Evolutionary conservation across 2,329 filamentous ascomycete genomes (phyloP).

Genomic region (Phialemoniopsis sp.): DNA sequence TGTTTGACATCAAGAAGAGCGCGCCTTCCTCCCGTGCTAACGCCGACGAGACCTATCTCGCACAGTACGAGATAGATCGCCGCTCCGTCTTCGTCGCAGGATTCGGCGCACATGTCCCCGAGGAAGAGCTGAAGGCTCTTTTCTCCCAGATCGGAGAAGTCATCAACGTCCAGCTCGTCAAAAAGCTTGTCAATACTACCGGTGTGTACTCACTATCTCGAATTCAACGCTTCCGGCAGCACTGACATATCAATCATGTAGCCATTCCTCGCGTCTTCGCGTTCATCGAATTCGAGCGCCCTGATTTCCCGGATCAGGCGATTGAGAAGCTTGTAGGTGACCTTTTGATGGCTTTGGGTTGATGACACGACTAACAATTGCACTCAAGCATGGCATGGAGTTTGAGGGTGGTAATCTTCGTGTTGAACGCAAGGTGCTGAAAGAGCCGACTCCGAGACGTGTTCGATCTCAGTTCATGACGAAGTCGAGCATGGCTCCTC

Average conservation of each 20-base stretch:
- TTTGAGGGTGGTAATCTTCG: not conserved
- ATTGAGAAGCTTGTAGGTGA: no score
- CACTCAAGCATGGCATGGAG: not conserved
- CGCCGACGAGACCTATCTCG: conserved; percentile 21
- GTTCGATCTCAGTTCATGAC: not conserved
- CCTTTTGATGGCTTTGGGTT: no score
- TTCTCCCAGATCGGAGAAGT: conserved; percentile 19
- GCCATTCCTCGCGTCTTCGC: conserved; percentile 17
- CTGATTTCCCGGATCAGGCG: conserved; percentile 10
- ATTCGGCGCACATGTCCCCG: conserved; percentile 16
- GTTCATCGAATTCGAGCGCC: conserved; percentile 17
- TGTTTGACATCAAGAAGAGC: conserved; percentile 25
- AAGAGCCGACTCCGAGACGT: not conserved
- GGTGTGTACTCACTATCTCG: conserved; percentile 8
- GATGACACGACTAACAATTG: no score
- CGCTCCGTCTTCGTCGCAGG: conserved; percentile 27
- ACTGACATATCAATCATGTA: not conserved
- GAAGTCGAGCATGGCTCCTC: not conserved
- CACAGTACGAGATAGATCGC: conserved; percentile 24
- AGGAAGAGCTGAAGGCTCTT: conserved; percentile 16
- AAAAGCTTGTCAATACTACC: conserved; percentile 12
- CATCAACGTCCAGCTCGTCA: conserved; percentile 19
- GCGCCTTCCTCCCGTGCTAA: conserved; percentile 13
- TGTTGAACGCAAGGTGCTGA: not conserved
- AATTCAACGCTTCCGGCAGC: not conserved